Percentiles rank a stretch among this genome's conserved stretches.
Evolutionary conservation across 495 filamentous ascomycete genomes (phyloP).

Genomic region (Penicillium chermesinum): DNA sequence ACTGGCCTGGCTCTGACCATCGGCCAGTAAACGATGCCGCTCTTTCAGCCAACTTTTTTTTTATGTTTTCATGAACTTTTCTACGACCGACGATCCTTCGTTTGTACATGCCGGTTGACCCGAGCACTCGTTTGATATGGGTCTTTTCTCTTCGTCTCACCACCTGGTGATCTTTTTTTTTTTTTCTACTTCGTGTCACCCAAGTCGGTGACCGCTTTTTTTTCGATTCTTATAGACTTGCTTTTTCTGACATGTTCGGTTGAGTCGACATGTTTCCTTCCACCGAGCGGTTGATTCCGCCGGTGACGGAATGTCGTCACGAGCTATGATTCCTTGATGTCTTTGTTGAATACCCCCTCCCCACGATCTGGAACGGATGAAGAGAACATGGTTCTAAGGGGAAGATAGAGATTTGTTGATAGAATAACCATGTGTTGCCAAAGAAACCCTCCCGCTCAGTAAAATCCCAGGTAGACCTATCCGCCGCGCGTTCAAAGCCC

Average conservation of each 20-base stretch:
- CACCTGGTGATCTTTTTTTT: conserved; percentile 14
- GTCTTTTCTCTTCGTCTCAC: conserved; percentile 11
- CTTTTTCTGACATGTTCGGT: conserved; percentile 25
- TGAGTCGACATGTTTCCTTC: conserved; percentile 26
- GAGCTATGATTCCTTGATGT: conserved; percentile 25
- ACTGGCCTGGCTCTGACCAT: conserved; percentile 36
- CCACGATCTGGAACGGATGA: conserved; percentile 6
- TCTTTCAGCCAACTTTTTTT: background rate
- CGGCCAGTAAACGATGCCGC: conserved; percentile 24
- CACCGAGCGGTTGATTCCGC: conserved; percentile 17
- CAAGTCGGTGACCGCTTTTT: conserved; percentile 13
- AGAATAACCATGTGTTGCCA: conserved; percentile 8
- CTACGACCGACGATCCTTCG: background rate
- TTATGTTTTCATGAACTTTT: background rate
- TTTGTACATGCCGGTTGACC: conserved; percentile 24
- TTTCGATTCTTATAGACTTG: conserved; percentile 8
- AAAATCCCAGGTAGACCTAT: too few species aligned
- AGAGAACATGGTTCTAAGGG: conserved; percentile 10
- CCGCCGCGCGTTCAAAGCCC: too few species aligned
- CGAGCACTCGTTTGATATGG: conserved; percentile 17
- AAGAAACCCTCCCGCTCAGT: background rate
- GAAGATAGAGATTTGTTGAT: conserved; percentile 17
- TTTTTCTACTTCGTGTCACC: conserved; percentile 14
- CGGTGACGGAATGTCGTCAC: conserved; percentile 23
- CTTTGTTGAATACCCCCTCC: conserved; percentile 22